phyloP scores from a whole-genome alignment of 2,329 filamentous ascomycete genomes.

The Coleophoma cylindrospora region DNA sequence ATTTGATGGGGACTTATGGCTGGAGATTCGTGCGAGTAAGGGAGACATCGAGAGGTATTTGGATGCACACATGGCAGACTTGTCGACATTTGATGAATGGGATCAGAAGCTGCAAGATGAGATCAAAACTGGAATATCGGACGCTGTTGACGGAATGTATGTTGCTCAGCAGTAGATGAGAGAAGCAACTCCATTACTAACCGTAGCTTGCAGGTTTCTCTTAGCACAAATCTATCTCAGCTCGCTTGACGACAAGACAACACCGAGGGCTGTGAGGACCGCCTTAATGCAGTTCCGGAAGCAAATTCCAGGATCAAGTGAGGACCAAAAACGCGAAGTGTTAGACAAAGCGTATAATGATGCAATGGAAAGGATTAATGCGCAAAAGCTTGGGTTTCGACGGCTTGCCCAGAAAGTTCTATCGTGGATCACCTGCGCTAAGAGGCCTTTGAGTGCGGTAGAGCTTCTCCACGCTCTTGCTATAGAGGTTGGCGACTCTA shows the following conservation, averaged over 20 bases:
- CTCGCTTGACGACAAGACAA: too few species aligned
- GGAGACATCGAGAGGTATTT: not conserved
- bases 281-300: too few species aligned
- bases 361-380: constrained; percentile 24
- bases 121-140: not conserved
- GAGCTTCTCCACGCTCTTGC: constrained; percentile 40
- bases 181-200: not conserved
- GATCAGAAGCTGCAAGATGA: not conserved
- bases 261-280: too few species aligned
- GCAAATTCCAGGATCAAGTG: too few species aligned
- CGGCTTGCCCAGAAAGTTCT: constrained; percentile 28
- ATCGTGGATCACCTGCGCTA: constrained; percentile 10
- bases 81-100: too few species aligned
- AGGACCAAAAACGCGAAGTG: too few species aligned
- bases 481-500: constrained; percentile 18
- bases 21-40: not conserved
- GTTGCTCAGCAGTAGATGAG: not conserved
- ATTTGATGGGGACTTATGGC: not conserved
- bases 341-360: constrained; percentile 30
- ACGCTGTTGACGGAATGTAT: not conserved
- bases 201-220: constrained; percentile 1
- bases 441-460: constrained; percentile 21
- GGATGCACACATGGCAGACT: not conserved
- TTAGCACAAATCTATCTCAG: too few species aligned
- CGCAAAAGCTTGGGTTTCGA: too few species aligned